Conservation (phyloP, 805 yeast genomes). For the Yarrowia sp. region DNA sequence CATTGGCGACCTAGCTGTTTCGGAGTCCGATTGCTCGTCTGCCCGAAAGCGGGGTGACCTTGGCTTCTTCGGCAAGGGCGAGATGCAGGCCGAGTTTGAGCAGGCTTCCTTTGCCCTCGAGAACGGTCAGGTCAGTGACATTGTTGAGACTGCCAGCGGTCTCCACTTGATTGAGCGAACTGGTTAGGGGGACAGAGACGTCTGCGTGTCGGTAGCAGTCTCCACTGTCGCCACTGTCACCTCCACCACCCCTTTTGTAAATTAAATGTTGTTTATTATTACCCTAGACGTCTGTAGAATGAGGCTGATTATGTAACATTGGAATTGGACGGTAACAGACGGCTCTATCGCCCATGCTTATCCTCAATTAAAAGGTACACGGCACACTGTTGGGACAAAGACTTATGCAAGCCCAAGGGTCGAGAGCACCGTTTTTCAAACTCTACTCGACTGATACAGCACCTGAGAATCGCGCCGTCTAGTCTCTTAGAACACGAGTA, state of each 20-base stretch:
- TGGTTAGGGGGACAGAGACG: constrained; percentile 53
- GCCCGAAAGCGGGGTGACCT: constrained; percentile 90
- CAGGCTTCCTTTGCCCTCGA: constrained; percentile 81
- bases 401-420: constrained; percentile 8
- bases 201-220: too few relatives aligned
- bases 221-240: too few relatives aligned
- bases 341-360: background rate
- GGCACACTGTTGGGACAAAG: constrained; percentile 11
- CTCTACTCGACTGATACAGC: constrained; percentile 20
- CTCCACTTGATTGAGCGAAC: constrained; percentile 87
- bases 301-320: too few relatives aligned
- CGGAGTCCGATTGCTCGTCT: constrained; percentile 89
- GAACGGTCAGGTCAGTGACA: constrained; percentile 81
- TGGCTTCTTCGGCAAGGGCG: constrained; percentile 86
- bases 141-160: constrained; percentile 90
- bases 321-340: background rate
- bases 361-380: background rate
- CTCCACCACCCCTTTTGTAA: background rate
- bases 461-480: constrained; percentile 15
- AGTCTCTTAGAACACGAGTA: background rate
- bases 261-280: constrained; percentile 20
- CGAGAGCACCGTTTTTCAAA: constrained; percentile 28
- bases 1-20: constrained; percentile 73
- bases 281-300: too few relatives aligned
- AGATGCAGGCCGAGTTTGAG: constrained; percentile 96